Conservation (phyloP, 2,329 filamentous ascomycete species). For the Pochonia chlamydosporia region DNA sequence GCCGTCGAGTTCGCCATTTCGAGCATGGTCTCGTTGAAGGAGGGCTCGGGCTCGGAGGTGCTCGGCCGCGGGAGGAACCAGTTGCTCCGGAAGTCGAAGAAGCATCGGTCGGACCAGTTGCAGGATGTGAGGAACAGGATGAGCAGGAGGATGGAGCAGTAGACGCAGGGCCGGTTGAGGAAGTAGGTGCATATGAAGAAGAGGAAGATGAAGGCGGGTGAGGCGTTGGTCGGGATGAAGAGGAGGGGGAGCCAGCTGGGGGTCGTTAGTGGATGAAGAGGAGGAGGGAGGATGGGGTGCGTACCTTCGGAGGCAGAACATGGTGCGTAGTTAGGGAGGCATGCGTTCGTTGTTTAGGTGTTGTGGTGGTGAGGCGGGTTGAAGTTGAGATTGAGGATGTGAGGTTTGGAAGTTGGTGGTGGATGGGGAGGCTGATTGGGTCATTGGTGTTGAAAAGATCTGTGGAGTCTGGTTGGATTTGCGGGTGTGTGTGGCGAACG, state of each 20-base stretch:
- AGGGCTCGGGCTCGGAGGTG: constrained; percentile 23
- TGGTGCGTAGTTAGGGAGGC: constrained; percentile 18
- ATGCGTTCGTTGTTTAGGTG: not conserved
- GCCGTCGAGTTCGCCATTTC: constrained; percentile 65
- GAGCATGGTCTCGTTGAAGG: constrained; percentile 43
- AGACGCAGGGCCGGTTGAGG: constrained; percentile 92
- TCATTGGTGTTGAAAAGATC: constrained; percentile 2
- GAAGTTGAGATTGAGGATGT: not conserved
- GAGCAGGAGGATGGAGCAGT: constrained; percentile 92
- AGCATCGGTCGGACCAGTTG: constrained; percentile 83
- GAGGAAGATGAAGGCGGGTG: constrained; percentile 77
- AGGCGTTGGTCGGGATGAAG: constrained; percentile 82
- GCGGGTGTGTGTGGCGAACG: not conserved
- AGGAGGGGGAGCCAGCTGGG: constrained; percentile 77
- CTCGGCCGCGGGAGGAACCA: constrained; percentile 80
- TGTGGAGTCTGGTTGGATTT: no score
- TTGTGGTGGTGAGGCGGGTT: not conserved
- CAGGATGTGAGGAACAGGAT: constrained; percentile 91
- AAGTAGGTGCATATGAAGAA: constrained; percentile 93
- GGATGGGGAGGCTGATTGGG: constrained; percentile 9
- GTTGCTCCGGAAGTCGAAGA: constrained; percentile 87
- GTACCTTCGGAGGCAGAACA: constrained; percentile 61
- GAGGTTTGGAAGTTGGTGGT: not conserved
- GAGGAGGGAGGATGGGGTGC: not conserved
- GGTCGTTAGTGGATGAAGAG: not conserved